A percentile compares a stretch with the other conserved stretches of the same genome.
These are phyloP conservation scores for Naganishia onofrii DNA, from an alignment of 768 basidiomycete species.

Conservation along the genomic window DNA sequence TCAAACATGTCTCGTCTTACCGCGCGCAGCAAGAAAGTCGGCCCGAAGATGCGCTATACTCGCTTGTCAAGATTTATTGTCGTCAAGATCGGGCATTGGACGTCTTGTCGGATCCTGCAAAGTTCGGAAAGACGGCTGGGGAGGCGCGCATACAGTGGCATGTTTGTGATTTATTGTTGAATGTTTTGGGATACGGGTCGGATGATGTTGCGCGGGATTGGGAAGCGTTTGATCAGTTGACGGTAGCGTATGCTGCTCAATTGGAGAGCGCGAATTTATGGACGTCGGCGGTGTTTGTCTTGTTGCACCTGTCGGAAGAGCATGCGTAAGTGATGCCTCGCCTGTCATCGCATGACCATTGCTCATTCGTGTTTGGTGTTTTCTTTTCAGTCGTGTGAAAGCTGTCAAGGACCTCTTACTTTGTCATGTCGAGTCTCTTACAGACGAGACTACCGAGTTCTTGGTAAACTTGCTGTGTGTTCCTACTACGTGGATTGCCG, in stretches of 20 bases:
- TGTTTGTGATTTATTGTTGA: slow-evolving; percentile 79
- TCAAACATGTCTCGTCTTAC: slow-evolving; percentile 42
- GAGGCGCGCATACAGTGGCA: slow-evolving; percentile 90
- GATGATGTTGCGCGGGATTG: slow-evolving; percentile 75
- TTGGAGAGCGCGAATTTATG: slow-evolving; percentile 76
- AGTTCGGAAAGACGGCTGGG: slow-evolving; percentile 70
- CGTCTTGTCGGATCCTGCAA: slow-evolving; percentile 65
- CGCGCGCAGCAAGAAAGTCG: slow-evolving; percentile 10
- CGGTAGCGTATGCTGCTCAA: slow-evolving; percentile 80
- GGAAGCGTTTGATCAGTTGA: slow-evolving; percentile 66
- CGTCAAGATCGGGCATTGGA: slow-evolving; percentile 70
- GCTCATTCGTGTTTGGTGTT: neutral
- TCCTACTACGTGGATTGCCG: slow-evolving; percentile 81
- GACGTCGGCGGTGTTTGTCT: slow-evolving; percentile 81
- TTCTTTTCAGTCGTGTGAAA: slow-evolving; percentile 65
- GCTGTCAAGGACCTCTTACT: slow-evolving; percentile 76
- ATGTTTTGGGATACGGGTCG: slow-evolving; percentile 77
- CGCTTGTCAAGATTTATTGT: slow-evolving; percentile 72
- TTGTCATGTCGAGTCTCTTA: slow-evolving; percentile 53
- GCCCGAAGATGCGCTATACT: slow-evolving; percentile 69
- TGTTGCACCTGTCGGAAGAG: slow-evolving; percentile 79
- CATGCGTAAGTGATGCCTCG: slow-evolving; percentile 62
- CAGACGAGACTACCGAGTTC: slow-evolving; percentile 39
- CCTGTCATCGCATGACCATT: neutral
- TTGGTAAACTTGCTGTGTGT: slow-evolving; percentile 71